Conservation (phyloP, 495 filamentous ascomycete genomes). For the Glonium stellatum region DNA sequence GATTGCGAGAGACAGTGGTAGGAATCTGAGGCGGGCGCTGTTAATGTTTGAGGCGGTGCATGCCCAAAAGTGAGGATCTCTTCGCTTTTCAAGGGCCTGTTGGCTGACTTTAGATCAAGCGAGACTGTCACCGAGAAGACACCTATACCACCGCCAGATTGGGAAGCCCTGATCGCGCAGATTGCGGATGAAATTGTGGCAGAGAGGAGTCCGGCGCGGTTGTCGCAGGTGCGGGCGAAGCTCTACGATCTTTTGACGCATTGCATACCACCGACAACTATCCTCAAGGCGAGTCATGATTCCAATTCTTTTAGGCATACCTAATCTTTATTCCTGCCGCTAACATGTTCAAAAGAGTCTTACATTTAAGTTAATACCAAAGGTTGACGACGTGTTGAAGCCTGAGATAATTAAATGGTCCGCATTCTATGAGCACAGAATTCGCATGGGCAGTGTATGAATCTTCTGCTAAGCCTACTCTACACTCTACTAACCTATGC, state of each 20-base stretch:
- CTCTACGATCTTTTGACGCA: conserved; percentile 94
- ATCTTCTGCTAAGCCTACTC: neutral
- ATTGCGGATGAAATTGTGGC: conserved; percentile 86
- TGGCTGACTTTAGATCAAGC: conserved; percentile 40
- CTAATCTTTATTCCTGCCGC: conserved; percentile 1
- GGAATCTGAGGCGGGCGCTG: conserved; percentile 82
- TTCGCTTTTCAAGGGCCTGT: neutral
- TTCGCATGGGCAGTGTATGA: conserved; percentile 70
- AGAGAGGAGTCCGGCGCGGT: conserved; percentile 78
- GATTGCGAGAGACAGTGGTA: conserved; percentile 84
- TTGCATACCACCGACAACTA: conserved; percentile 89
- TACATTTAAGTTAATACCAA: conserved; percentile 82
- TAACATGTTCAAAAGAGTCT: conserved; percentile 47
- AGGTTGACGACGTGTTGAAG: conserved; percentile 82
- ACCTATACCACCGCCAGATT: conserved; percentile 87
- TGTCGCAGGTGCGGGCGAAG: conserved; percentile 81
- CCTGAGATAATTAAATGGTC: conserved; percentile 91
- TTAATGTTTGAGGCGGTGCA: conserved; percentile 96
- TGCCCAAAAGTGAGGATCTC: conserved; percentile 76
- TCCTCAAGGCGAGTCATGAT: conserved; percentile 60
- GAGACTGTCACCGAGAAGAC: conserved; percentile 86
- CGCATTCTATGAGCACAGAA: conserved; percentile 92
- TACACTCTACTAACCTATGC: neutral
- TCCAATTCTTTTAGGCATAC: neutral
- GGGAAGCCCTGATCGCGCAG: conserved; percentile 82